Evolutionary conservation across 208 protist species (phyloP).

Genomic region (Wallacemonas sp.): DNA sequence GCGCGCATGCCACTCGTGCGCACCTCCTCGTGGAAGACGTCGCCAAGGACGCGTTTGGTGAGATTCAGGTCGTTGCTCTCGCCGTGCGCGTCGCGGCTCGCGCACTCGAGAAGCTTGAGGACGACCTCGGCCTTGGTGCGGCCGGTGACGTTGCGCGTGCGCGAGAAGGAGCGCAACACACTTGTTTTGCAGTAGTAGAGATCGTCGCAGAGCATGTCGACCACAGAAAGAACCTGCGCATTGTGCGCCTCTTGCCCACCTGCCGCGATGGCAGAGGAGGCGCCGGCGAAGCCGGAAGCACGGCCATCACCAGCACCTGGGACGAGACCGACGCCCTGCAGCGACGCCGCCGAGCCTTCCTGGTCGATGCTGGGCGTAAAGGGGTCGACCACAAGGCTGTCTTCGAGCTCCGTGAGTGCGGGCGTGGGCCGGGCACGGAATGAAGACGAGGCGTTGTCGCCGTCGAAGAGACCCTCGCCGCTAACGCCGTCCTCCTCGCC

Average conservation of each 20-base stretch:
- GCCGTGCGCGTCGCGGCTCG: constrained; percentile 77
- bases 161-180: constrained; percentile 75
- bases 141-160: constrained; percentile 44
- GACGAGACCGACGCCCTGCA: constrained; percentile 23
- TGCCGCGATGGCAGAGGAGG: background rate
- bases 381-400: background rate
- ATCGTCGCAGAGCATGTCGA: constrained; percentile 89
- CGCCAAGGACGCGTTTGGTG: constrained; percentile 75
- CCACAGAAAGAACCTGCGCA: constrained; percentile 55
- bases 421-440: no score
- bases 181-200: constrained; percentile 85
- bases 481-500: background rate
- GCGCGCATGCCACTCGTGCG: constrained; percentile 77
- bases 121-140: constrained; percentile 72
- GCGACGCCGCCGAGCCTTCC: constrained; percentile 8
- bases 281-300: background rate
- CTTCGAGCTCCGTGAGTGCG: background rate
- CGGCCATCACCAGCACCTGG: constrained; percentile 17
- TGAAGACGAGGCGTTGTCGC: no score
- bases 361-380: constrained; percentile 36
- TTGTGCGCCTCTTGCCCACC: background rate
- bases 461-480: background rate
- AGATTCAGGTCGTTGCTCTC: constrained; percentile 71
- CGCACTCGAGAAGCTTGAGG: constrained; percentile 67
- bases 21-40: constrained; percentile 82